Evolutionary conservation across 768 basidiomycete genomes (phyloP).

Genomic region (Lentinus tigrinus): DNA sequence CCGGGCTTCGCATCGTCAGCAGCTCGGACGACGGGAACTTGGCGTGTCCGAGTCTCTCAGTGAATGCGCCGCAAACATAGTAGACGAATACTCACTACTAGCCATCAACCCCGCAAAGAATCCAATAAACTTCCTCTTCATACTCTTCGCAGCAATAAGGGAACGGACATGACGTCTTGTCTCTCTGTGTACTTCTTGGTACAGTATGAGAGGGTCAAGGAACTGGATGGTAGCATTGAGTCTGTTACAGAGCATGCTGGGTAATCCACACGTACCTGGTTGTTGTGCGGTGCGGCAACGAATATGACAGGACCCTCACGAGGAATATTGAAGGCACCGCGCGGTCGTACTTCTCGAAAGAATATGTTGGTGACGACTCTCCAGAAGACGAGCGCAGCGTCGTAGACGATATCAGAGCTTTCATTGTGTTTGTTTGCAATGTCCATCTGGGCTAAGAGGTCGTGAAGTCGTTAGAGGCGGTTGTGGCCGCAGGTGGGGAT

Average conservation of each 20-base stretch:
- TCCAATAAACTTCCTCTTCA: slow-evolving; percentile 78
- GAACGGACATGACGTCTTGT: slow-evolving; percentile 80
- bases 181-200: slow-evolving; percentile 78
- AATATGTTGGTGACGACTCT: slow-evolving; percentile 85
- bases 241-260: slow-evolving; percentile 65
- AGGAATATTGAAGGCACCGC: slow-evolving; percentile 95
- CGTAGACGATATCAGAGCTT: slow-evolving; percentile 47
- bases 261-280: slow-evolving; percentile 17
- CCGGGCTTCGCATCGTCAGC: slow-evolving; percentile 82
- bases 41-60: neutral
- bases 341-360: slow-evolving; percentile 92
- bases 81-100: slow-evolving; percentile 59
- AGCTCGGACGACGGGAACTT: slow-evolving; percentile 92
- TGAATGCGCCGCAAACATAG: neutral
- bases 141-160: slow-evolving; percentile 85
- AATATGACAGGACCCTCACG: slow-evolving; percentile 80
- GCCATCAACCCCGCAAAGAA: slow-evolving; percentile 82
- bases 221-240: slow-evolving; percentile 52
- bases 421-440: slow-evolving; percentile 1
- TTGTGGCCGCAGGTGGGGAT: slow-evolving; percentile 5
- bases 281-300: slow-evolving; percentile 27
- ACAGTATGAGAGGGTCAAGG: slow-evolving; percentile 85
- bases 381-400: slow-evolving; percentile 83
- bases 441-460: neutral
- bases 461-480: neutral